Evolutionary conservation across 192 early-diverging fungal genomes (phyloP), one percentile per base, ranked within the genome.

Genomic region (Rhizoclosmatium sp.): DNA sequence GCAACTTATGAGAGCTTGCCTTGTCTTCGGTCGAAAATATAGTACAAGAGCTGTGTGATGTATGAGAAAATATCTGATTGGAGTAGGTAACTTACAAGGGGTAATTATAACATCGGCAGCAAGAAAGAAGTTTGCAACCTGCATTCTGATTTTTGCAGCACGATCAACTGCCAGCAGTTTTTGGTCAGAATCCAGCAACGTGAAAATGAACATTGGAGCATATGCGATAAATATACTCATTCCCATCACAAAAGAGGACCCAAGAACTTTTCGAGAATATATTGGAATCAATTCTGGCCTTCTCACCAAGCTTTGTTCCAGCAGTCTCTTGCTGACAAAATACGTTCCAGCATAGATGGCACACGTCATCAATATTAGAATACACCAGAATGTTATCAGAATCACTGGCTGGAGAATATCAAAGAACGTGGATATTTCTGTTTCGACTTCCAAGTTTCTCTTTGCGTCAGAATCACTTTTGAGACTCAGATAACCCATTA

Each of bases 221-320:
- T 65, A 65, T 21, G 23, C 12, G 23, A 65, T 40, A 16, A 65
- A 12, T 23, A 65, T 12, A 23, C 23, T 40, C 41, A 21, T 41
- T 21, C 23, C 62, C 67, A 69, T 69, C 67, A 47, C 46, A 47
- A 69, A 19, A 16, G 42, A 47, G n/a, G 67, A 69, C 40, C 21
- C 9, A 19, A 69, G 45, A 23, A 69, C 46, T 23, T 47, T 42
- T n/a, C 67, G 67, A 54, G 51, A 54, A 7, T 12, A 16, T 54
- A 16, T 16, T 54, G 51, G 51, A 54, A 54, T 54, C 51, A 54
- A 16, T 16, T 54, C 51, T 54, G 51, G 51, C 16, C 51, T 54
- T 16, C 16, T 54, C 0, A 7, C 51, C 51, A 54, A 54, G 51
- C 51, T 54, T 47, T 69, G 40, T 23, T 40, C 31, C 2, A 21